Evolutionary conservation across 1,139 yeast genomes (phyloP).

Genomic region (Hemisphaericaspora xylofermentans): DNA sequence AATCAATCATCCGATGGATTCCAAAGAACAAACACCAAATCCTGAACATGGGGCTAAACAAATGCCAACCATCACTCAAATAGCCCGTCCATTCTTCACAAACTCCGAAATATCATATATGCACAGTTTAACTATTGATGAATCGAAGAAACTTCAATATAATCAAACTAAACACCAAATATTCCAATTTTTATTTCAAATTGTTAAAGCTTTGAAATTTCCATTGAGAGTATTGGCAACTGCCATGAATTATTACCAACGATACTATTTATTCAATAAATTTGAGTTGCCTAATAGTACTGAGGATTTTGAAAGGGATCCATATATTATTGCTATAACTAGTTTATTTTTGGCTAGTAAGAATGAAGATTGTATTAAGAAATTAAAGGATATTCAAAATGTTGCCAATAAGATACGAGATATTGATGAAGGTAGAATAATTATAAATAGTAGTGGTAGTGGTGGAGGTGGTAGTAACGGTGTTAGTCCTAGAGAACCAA

Average conservation of each 20-base stretch:
- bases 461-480: not conserved
- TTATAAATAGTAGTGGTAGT: conserved; percentile 2
- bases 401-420: conserved; percentile 44
- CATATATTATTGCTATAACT: conserved; percentile 63
- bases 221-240: conserved; percentile 68
- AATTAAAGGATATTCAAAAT: conserved; percentile 58
- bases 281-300: conserved; percentile 42
- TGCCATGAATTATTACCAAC: conserved; percentile 69
- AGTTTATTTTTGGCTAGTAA: conserved; percentile 80
- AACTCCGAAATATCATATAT: conserved; percentile 53
- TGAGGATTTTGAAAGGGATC: conserved; percentile 24
- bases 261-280: conserved; percentile 63
- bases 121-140: conserved; percentile 54
- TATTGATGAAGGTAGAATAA: conserved; percentile 22
- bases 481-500: conserved; percentile 16
- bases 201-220: conserved; percentile 54
- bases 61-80: conserved; percentile 35
- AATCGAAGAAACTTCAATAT: conserved; percentile 44
- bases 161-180: conserved; percentile 54
- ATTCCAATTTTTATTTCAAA: conserved; percentile 52
- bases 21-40: conserved; percentile 11
- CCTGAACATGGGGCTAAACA: conserved; percentile 6
- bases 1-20: conserved; percentile 3
- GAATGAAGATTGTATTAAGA: conserved; percentile 86
- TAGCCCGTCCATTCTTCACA: conserved; percentile 67